phyloP scores from a whole-genome alignment of 2,329 filamentous ascomycete species.

The Leptosphaerulina australis region DNA sequence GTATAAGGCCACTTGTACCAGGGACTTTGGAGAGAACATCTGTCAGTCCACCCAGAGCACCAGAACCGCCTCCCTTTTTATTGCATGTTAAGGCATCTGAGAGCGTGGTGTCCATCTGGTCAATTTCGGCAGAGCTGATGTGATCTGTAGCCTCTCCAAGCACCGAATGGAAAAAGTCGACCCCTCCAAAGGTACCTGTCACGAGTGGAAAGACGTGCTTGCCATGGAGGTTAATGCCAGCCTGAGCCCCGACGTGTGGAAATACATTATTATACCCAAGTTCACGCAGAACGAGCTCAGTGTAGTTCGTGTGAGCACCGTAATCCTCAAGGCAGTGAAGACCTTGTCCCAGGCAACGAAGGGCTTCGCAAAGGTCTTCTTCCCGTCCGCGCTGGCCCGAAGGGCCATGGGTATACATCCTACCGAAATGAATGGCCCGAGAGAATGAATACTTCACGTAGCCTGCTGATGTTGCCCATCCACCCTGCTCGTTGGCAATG shows the following conservation, averaged over 20 bases:
- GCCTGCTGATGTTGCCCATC: slow-evolving; percentile 87
- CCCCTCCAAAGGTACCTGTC: slow-evolving; percentile 61
- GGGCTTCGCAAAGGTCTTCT: slow-evolving; percentile 56
- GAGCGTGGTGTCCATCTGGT: slow-evolving; percentile 55
- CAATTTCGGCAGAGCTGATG: slow-evolving; percentile 56
- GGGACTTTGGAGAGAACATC: slow-evolving; percentile 78
- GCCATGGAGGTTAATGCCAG: slow-evolving; percentile 54
- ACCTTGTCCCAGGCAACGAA: slow-evolving; percentile 59
- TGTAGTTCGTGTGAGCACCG: slow-evolving; percentile 62
- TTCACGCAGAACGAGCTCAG: slow-evolving; percentile 59
- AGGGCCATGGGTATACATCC: slow-evolving; percentile 54
- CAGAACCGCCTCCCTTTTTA: slow-evolving; percentile 40
- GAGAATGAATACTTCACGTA: slow-evolving; percentile 67
- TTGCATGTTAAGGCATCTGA: slow-evolving; percentile 47
- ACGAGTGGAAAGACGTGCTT: slow-evolving; percentile 59
- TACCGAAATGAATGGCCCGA: slow-evolving; percentile 56
- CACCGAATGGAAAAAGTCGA: slow-evolving; percentile 59
- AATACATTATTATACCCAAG: slow-evolving; percentile 60
- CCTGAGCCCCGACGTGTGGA: slow-evolving; percentile 56
- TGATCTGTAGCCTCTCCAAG: slow-evolving; percentile 58
- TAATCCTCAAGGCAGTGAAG: slow-evolving; percentile 62
- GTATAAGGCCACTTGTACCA: slow-evolving; percentile 54
- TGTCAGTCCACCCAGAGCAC: slow-evolving; percentile 59
- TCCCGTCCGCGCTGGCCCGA: slow-evolving; percentile 50
- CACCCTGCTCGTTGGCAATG: slow-evolving; percentile 86